Percentiles rank a stretch among this genome's conserved stretches.
Evolutionary conservation across 192 early-diverging fungal species (phyloP).

Genomic region (Dispira simplex): DNA sequence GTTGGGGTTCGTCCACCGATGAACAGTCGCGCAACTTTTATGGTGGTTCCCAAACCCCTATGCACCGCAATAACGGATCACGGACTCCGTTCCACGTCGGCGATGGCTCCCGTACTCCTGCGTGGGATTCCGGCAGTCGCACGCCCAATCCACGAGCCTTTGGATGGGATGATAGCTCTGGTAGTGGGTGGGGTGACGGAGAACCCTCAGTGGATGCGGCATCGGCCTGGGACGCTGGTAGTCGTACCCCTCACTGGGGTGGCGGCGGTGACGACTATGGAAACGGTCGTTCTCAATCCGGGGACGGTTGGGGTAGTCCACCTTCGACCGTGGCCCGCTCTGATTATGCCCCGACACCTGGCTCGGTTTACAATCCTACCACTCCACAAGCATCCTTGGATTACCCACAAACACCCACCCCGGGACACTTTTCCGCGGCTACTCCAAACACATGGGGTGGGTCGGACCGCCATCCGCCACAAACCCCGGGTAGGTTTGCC

Average conservation of each 20-base stretch:
- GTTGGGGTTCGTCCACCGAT: no score
- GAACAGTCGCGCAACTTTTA: constrained; percentile 20
- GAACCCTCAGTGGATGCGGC: constrained; percentile 2
- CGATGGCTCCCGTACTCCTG: constrained; percentile 30
- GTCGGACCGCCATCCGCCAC: constrained; percentile 20
- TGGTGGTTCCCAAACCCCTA: constrained; percentile 29
- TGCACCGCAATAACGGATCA: constrained; percentile 17
- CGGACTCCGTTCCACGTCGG: constrained; percentile 2
- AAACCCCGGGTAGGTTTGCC: constrained; percentile 23
- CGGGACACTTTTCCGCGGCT: constrained; percentile 24
- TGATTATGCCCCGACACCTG: constrained; percentile 33
- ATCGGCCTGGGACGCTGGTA: constrained; percentile 42
- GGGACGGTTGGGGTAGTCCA: constrained; percentile 16
- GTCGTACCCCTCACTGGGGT: constrained; percentile 32
- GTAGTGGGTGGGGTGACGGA: neutral
- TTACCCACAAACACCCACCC: constrained; percentile 25
- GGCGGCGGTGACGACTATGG: constrained; percentile 36
- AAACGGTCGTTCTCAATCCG: constrained; percentile 28
- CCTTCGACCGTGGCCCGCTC: constrained; percentile 26
- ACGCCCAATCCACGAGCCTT: constrained; percentile 33
- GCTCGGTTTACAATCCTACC: constrained; percentile 26
- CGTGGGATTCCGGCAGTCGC: constrained; percentile 30
- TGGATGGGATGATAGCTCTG: neutral
- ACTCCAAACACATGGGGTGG: constrained; percentile 21
- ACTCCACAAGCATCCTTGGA: constrained; percentile 20